A percentile compares a stretch with the other conserved stretches of the same genome.
phyloP scores from a whole-genome alignment of 768 basidiomycete species.

The Trametes punicea region DNA sequence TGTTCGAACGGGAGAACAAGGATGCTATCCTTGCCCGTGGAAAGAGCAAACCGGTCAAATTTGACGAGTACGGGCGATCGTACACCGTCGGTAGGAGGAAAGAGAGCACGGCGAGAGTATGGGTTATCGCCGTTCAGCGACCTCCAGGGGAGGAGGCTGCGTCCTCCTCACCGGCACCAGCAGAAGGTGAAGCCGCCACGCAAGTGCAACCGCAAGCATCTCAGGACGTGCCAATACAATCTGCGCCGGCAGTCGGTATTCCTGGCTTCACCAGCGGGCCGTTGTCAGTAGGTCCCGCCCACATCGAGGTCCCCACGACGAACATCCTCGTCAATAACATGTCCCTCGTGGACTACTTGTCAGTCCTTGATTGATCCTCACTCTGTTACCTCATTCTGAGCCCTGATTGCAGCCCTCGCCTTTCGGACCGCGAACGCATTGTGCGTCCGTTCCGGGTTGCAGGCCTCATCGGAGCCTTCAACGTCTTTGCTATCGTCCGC shows the following conservation, averaged over 20 bases:
- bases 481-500: slow-evolving; percentile 53
- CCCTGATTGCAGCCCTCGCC: slow-evolving; percentile 35
- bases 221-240: neutral
- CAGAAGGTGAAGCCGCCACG: neutral
- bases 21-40: slow-evolving; percentile 47
- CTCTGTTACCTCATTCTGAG: neutral
- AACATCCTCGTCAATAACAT: slow-evolving; percentile 83
- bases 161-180: slow-evolving; percentile 1
- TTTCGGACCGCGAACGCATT: slow-evolving; percentile 76
- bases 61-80: slow-evolving; percentile 81
- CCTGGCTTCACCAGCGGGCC: slow-evolving; percentile 16
- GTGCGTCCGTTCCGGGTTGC: slow-evolving; percentile 82
- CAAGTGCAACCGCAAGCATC: slow-evolving; percentile 1
- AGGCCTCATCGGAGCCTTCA: slow-evolving; percentile 83
- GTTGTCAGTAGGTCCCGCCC: slow-evolving; percentile 17
- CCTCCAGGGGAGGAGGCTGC: slow-evolving; percentile 7
- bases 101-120: slow-evolving; percentile 86
- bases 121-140: slow-evolving; percentile 73
- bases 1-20: slow-evolving; percentile 62
- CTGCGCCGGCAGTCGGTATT: slow-evolving; percentile 1
- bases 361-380: slow-evolving; percentile 4
- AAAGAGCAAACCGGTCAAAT: slow-evolving; percentile 51
- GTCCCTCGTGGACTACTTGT: slow-evolving; percentile 77
- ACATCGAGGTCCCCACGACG: slow-evolving; percentile 44
- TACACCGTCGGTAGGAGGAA: slow-evolving; percentile 86